These are phyloP conservation scores for Neofusicoccum laricinum DNA, from an alignment of 2,329 filamentous ascomycete species.

Conservation along the genomic window DNA sequence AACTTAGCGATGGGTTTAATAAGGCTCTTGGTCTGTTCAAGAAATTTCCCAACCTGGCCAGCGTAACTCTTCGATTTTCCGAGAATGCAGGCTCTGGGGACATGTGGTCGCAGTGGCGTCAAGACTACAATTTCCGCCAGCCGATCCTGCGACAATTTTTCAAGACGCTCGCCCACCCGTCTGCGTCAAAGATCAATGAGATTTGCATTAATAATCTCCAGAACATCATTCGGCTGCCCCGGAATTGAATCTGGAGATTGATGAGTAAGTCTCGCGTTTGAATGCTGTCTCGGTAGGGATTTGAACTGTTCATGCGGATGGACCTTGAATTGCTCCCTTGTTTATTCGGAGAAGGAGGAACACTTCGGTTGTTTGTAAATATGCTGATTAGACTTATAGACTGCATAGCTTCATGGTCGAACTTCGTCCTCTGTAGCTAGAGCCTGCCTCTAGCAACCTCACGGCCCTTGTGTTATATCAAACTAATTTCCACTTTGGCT, in stretches of 20 bases:
- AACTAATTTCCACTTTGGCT: conserved; percentile 38
- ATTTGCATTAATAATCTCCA: neutral
- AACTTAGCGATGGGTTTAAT: neutral
- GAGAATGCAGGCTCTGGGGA: neutral
- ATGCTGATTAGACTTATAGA: neutral
- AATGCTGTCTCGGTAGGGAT: neutral
- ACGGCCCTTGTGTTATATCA: conserved; percentile 37
- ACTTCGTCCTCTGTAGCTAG: conserved; percentile 23
- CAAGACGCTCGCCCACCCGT: neutral
- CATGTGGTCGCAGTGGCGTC: neutral
- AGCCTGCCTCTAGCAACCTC: conserved; percentile 27
- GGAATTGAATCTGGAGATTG: neutral
- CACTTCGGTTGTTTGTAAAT: neutral
- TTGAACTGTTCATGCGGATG: too few species aligned
- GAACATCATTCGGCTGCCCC: neutral
- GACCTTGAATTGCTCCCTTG: too few species aligned
- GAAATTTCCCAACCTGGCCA: neutral
- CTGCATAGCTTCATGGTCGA: conserved; percentile 23
- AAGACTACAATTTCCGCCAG: neutral
- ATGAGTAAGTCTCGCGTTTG: neutral
- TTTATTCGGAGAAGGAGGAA: too few species aligned
- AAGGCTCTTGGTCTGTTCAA: neutral
- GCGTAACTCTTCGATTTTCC: neutral
- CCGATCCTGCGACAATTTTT: neutral
- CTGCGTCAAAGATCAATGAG: neutral